Conservation (phyloP, 2,329 filamentous ascomycete genomes). For the Cryphonectria carpinicola region DNA sequence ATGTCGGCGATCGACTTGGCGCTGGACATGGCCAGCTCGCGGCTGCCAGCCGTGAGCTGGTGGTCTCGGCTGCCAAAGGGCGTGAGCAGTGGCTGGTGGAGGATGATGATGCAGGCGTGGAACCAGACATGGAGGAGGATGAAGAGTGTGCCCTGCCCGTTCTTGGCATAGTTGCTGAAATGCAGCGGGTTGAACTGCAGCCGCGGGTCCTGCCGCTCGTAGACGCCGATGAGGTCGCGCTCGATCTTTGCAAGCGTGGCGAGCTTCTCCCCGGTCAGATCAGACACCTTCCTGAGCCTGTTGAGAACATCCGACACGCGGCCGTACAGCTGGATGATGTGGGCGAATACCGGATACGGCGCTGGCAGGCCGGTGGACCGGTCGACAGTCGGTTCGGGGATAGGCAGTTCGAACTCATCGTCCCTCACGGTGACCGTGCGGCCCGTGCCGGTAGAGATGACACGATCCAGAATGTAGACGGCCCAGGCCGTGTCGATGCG, state of each 20-base stretch:
- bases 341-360: conserved; percentile 78
- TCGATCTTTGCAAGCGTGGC: conserved; percentile 77
- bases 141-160: conserved; percentile 83
- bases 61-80: conserved; percentile 71
- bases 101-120: conserved; percentile 80
- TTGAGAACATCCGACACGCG: conserved; percentile 84
- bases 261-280: conserved; percentile 76
- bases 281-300: conserved; percentile 72
- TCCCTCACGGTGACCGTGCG: conserved; percentile 82
- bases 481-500: conserved; percentile 89
- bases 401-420: conserved; percentile 80
- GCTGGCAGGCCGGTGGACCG: conserved; percentile 71
- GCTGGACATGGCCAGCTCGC: conserved; percentile 82
- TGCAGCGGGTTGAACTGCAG: conserved; percentile 85
- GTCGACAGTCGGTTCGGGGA: conserved; percentile 57
- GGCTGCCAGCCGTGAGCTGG: conserved; percentile 77
- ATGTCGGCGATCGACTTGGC: conserved; percentile 93
- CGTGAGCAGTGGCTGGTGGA: conserved; percentile 81
- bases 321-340: conserved; percentile 85
- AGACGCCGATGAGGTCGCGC: conserved; percentile 70
- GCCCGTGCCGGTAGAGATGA: conserved; percentile 86
- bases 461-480: conserved; percentile 83
- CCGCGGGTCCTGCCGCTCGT: conserved; percentile 74
- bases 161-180: conserved; percentile 82
- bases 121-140: conserved; percentile 89